Base-by-base conservation (phyloP, 441 rosid species). In the Geranium incanum region DNA sequence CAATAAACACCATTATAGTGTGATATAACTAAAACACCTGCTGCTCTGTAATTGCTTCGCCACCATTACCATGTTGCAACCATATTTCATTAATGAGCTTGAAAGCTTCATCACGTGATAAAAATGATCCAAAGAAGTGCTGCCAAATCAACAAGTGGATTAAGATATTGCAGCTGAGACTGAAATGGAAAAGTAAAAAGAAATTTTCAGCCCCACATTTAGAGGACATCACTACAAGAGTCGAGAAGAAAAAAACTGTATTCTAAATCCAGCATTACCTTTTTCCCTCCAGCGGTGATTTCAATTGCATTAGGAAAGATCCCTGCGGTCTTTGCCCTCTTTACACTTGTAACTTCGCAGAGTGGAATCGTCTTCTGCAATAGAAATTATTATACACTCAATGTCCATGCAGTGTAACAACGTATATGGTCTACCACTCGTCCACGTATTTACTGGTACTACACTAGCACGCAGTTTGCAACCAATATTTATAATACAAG, bases 21-120 rank as follows among this genome's bases (percentile, higher is more conserved):
- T 52, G 60, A 52, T 52, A 52, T n/a, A 52, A 13, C 60, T 66
- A 64, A 67, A 75, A 59, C 63, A 84, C 91, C 93, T 87, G 83
- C 93, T 87, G 83, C 69, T 86, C 93, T 60, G 72, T 39, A 3
- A 77, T 74, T 69, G 70, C 74, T 75, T 78, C 79, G 76, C 80
- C 68, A 67, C 79, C 84, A 74, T 72, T 55, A 67, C 87, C 85
- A 85, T 82, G 83, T 76, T 86, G 91, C 78, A 78, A 36, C 95
- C 97, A 87, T 74, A 93, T 92, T 82, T 89, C 96, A 76, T 70
- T 83, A 76, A 94, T 94, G 81, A 91, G 80, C 84, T 90, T 91
- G 84, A 89, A 90, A 45, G 98, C 98, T 83, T 94, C 98, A 81
- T 94, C 97, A 57, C 97, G 98, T 50, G 97, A 91, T 6, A 94